Percentiles rank a stretch among this genome's conserved stretches.
phyloP scores from a whole-genome alignment of 108 stramenopile species.

The Hondaea fermentalgiana region DNA sequence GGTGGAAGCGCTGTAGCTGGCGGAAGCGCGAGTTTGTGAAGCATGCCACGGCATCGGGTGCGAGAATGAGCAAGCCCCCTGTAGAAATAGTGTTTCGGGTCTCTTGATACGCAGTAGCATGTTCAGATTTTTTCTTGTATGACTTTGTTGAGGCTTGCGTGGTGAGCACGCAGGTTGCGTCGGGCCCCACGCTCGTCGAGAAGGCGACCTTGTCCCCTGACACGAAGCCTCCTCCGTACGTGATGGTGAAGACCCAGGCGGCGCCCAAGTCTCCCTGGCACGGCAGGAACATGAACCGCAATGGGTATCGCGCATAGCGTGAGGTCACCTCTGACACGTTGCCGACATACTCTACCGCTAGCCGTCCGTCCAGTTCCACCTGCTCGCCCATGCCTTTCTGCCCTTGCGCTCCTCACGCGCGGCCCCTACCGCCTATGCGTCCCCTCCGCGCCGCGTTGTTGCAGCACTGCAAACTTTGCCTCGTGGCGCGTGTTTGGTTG shows the following conservation, averaged over 20 bases:
- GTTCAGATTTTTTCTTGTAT: background rate
- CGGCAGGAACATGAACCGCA: constrained; percentile 17
- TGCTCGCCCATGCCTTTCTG: background rate
- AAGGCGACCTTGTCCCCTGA: background rate
- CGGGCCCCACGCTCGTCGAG: background rate
- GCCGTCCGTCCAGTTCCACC: background rate
- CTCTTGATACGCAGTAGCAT: background rate
- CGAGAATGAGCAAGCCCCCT: background rate
- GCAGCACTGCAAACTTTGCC: no score
- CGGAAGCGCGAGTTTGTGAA: background rate
- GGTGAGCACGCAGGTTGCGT: background rate
- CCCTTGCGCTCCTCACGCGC: background rate
- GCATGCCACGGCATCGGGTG: background rate
- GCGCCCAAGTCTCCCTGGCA: background rate
- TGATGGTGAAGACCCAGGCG: constrained; percentile 2
- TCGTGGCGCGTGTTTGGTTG: no score
- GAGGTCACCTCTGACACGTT: background rate
- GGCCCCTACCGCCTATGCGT: no score
- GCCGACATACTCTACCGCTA: background rate
- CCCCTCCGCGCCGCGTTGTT: no score
- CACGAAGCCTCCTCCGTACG: background rate
- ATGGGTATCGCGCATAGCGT: background rate
- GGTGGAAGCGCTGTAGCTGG: background rate
- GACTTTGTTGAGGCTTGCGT: background rate
- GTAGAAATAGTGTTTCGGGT: background rate